Evolutionary conservation across 495 filamentous ascomycete species (phyloP).

Genomic region (Jackrogersella multiformis): DNA sequence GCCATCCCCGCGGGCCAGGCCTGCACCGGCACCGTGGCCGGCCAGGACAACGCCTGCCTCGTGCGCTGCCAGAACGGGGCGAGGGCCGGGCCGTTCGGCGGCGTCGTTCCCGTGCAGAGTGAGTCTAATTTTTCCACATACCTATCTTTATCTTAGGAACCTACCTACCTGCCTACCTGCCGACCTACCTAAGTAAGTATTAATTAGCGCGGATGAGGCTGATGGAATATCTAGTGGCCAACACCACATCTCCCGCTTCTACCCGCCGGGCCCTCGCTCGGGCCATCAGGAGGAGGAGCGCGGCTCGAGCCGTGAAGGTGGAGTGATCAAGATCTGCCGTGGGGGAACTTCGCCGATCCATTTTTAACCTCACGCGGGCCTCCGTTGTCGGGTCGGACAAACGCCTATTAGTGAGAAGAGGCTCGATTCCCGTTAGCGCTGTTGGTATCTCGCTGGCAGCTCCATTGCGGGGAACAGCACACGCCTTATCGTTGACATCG

Average conservation of each 20-base stretch:
- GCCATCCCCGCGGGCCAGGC: conserved; percentile 57
- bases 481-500: too few relatives aligned
- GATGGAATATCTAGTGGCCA: too few relatives aligned
- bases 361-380: neutral
- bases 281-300: conserved; percentile 32
- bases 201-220: too few relatives aligned
- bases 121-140: neutral
- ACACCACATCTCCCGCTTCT: conserved; percentile 19
- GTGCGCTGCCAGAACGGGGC: conserved; percentile 62
- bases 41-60: conserved; percentile 61
- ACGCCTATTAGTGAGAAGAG: too few relatives aligned
- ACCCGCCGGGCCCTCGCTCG: conserved; percentile 32
- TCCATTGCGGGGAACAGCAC: too few relatives aligned
- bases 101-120: conserved; percentile 63
- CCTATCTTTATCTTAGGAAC: too few relatives aligned
- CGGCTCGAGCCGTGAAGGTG: neutral
- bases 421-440: too few relatives aligned
- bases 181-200: too few relatives aligned
- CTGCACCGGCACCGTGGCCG: conserved; percentile 63
- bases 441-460: too few relatives aligned
- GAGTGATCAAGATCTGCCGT: conserved; percentile 5
- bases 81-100: conserved; percentile 62
- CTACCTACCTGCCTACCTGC: too few relatives aligned
- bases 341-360: neutral
- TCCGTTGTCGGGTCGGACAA: neutral